Evolutionary conservation across 345 rosid species (phyloP).

Genomic region (Syzygium jambos): DNA sequence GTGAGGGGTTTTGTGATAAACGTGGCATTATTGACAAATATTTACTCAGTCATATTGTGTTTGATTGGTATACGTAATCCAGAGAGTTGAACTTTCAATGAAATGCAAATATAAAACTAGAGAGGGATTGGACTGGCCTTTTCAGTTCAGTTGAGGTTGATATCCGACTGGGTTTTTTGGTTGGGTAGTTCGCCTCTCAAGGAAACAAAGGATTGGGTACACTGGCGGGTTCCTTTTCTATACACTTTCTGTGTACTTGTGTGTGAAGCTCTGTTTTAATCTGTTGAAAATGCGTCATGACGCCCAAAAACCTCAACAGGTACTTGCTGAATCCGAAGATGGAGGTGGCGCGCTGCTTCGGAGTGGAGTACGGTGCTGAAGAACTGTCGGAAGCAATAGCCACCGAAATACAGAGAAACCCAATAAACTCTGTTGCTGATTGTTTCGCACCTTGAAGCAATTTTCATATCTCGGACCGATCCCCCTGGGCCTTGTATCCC

Average conservation of each 20-base stretch:
- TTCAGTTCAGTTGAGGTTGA: background rate
- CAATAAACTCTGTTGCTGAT: background rate
- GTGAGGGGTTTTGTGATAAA: background rate
- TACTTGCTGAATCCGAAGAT: slow-evolving; percentile 74
- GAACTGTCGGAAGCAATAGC: slow-evolving; percentile 50
- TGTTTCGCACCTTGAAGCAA: background rate
- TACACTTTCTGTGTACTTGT: background rate
- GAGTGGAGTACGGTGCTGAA: slow-evolving; percentile 58
- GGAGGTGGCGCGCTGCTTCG: slow-evolving; percentile 78
- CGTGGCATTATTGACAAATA: background rate
- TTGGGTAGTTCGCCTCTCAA: background rate
- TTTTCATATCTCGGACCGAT: background rate
- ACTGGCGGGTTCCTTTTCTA: background rate
- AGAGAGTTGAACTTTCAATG: background rate
- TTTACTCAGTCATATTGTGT: background rate
- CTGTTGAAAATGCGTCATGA: background rate
- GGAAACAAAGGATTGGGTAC: background rate
- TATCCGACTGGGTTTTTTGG: background rate
- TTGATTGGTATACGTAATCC: background rate
- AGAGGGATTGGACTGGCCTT: background rate
- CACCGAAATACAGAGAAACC: slow-evolving; percentile 34
- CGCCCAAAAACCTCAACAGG: slow-evolving; percentile 20
- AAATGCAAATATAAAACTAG: background rate
- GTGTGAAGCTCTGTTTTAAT: background rate
- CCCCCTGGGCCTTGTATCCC: background rate